Conservation (phyloP, 208 protist species). For the Leishmania gerbilli region DNA sequence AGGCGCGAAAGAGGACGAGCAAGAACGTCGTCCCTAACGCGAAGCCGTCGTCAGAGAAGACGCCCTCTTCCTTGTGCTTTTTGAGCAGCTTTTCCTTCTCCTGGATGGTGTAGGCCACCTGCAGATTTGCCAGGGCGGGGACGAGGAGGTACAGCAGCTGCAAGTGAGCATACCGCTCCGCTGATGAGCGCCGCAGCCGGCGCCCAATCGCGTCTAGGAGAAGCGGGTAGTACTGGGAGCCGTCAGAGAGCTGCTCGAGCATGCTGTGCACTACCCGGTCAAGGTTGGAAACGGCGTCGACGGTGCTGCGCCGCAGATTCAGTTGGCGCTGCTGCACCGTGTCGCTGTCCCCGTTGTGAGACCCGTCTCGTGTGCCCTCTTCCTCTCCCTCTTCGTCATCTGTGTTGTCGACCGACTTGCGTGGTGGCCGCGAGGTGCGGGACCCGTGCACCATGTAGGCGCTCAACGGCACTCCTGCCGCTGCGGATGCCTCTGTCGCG, state of each 20-base stretch:
- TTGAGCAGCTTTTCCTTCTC: constrained; percentile 95
- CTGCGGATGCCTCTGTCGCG: constrained; percentile 12
- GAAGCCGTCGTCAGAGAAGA: constrained; percentile 98
- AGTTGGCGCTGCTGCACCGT: constrained; percentile 15
- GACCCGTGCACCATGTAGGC: neutral
- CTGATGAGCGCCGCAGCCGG: constrained; percentile 39
- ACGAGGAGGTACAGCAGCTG: constrained; percentile 95
- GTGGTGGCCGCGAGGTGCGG: neutral
- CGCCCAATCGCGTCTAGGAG: constrained; percentile 92
- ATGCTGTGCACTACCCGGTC: constrained; percentile 83
- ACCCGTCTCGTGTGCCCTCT: constrained; percentile 4
- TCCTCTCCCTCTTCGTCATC: constrained; percentile 9
- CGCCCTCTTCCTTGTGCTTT: constrained; percentile 77
- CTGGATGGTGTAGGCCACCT: constrained; percentile 92
- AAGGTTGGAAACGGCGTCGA: constrained; percentile 69
- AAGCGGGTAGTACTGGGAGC: constrained; percentile 96
- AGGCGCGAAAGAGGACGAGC: constrained; percentile 94
- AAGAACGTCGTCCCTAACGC: constrained; percentile 95
- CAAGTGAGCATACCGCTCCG: constrained; percentile 73
- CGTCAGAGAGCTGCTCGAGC: constrained; percentile 88
- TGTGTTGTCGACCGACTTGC: neutral
- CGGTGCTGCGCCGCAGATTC: constrained; percentile 30
- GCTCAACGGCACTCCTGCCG: constrained; percentile 15
- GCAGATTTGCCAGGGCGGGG: constrained; percentile 94
- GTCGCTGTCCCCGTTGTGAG: constrained; percentile 5